Conservation (phyloP, 192 early-diverging fungal genomes). For the Backusella luteola region DNA sequence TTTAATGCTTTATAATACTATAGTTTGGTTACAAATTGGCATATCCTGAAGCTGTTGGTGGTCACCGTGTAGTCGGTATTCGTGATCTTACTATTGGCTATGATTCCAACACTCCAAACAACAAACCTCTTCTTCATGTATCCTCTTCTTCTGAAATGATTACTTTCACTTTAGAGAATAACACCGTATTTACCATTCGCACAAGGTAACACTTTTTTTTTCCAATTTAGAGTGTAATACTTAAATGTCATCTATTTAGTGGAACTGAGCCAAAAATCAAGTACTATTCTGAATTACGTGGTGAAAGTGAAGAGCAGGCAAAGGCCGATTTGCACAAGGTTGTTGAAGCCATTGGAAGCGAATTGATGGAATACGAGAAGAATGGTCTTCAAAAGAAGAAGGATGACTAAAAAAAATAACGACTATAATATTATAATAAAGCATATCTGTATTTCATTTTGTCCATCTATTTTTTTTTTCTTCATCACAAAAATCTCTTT, state of each 20-base stretch:
- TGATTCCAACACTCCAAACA: constrained; percentile 66
- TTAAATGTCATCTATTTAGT: constrained; percentile 41
- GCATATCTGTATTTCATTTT: constrained; percentile 1
- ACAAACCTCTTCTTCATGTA: constrained; percentile 67
- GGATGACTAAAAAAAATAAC: constrained; percentile 18
- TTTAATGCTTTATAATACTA: neutral
- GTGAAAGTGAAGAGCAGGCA: constrained; percentile 47
- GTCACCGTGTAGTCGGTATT: constrained; percentile 64
- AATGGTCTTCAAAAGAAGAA: constrained; percentile 45
- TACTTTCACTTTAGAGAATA: constrained; percentile 77
- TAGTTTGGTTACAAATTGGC: constrained; percentile 47
- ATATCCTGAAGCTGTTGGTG: constrained; percentile 74
- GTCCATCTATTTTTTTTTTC: neutral
- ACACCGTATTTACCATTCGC: constrained; percentile 63
- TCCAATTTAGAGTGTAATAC: neutral
- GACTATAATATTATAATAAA: neutral
- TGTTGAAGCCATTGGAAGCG: constrained; percentile 48
- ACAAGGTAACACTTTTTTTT: constrained; percentile 38
- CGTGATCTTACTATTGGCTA: constrained; percentile 90
- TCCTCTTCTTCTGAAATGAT: constrained; percentile 86
- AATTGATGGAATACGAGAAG: constrained; percentile 51
- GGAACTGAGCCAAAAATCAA: constrained; percentile 94
- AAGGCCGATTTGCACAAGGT: constrained; percentile 50
- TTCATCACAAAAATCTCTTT: too few species aligned
- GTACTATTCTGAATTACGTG: constrained; percentile 72